These are phyloP conservation scores for Fonsecaea pugnacius DNA, from an alignment of 2,329 filamentous ascomycete genomes.

Conservation along the genomic window DNA sequence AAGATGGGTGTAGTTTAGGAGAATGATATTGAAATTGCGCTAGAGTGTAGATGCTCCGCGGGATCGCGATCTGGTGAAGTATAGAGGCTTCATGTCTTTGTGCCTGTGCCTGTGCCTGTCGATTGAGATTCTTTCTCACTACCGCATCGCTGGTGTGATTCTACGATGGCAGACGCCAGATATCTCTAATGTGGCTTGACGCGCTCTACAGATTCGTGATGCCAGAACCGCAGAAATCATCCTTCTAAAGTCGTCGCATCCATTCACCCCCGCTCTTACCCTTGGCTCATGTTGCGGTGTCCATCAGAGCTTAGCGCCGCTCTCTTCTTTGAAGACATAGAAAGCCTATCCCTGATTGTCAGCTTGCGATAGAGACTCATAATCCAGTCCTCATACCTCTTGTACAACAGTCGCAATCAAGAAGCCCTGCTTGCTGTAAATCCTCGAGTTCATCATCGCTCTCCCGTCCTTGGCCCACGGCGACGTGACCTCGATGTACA, in stretches of 20 bases:
- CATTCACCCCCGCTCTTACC: not conserved
- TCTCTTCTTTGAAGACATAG: slow-evolving; percentile 34
- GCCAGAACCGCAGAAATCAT: not conserved
- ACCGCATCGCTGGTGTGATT: not conserved
- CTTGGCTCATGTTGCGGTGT: not conserved
- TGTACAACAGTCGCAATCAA: slow-evolving; percentile 36
- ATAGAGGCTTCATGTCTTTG: not conserved
- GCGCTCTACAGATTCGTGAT: not conserved
- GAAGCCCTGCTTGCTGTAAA: slow-evolving; percentile 31
- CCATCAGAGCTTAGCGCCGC: slow-evolving; percentile 21
- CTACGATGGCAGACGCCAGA: not conserved
- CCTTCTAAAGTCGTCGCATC: not conserved
- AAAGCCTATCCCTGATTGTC: slow-evolving; percentile 28
- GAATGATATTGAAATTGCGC: not conserved
- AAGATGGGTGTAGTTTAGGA: not conserved
- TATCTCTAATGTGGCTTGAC: not conserved
- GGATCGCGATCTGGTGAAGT: not conserved
- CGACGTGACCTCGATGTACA: slow-evolving; percentile 34
- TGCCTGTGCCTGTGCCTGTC: not conserved
- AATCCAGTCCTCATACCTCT: slow-evolving; percentile 28
- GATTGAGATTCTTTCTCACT: not conserved
- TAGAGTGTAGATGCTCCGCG: not conserved
- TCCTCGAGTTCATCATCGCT: slow-evolving; percentile 33
- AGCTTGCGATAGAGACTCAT: not conserved
- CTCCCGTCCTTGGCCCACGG: slow-evolving; percentile 36